A percentile compares a stretch with the other conserved stretches of the same genome.
Evolutionary conservation across 169 alveolate species (phyloP).

Genomic region (Babesia gibsoni): DNA sequence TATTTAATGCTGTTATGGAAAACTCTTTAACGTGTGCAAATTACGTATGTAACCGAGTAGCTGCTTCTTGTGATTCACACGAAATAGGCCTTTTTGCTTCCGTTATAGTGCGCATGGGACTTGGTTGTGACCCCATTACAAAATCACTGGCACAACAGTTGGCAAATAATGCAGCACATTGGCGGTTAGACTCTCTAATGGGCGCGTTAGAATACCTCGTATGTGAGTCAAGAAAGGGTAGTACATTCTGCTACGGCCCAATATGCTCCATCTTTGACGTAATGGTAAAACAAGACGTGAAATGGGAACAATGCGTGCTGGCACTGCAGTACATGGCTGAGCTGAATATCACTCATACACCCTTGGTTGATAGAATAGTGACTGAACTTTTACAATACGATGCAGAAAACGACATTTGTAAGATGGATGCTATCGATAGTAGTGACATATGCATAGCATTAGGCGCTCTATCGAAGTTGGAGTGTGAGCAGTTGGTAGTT

Average conservation of each 20-base stretch:
- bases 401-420: background rate
- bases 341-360: background rate
- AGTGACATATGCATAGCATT: background rate
- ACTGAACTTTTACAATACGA: background rate
- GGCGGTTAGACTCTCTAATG: background rate
- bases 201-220: constrained; percentile 4
- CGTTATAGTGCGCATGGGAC: background rate
- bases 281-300: background rate
- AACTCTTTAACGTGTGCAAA: background rate
- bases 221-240: background rate
- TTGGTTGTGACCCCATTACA: background rate
- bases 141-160: background rate
- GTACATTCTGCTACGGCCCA: background rate
- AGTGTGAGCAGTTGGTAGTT: background rate
- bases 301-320: background rate
- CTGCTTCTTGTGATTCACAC: background rate
- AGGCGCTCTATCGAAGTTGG: background rate
- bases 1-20: constrained; percentile 5
- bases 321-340: constrained; percentile 5
- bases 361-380: background rate
- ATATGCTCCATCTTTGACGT: background rate
- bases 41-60: background rate
- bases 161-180: background rate
- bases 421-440: constrained; percentile 16
- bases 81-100: background rate